Base-by-base conservation (phyloP, 2,329 filamentous ascomycete species). In the Ophiostoma ips region DNA sequence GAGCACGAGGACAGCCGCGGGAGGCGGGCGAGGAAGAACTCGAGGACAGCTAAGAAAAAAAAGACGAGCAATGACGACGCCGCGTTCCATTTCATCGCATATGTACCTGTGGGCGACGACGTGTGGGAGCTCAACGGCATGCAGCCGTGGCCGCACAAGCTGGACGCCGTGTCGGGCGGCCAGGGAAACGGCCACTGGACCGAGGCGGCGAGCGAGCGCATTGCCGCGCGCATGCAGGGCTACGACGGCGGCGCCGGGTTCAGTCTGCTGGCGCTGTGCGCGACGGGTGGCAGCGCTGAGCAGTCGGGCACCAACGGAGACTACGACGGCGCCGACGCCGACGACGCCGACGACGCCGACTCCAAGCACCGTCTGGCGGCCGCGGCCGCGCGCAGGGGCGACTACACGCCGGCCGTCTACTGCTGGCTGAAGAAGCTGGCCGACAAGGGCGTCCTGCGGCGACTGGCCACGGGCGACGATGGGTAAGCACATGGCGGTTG, bases 51-150 rank as follows among this genome's bases (percentile, higher is more conserved):
- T 9, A 18, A 7, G 21, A 28, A 18, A 16, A 46, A 31, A 15
- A 50, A 44, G 28, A 33, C 10, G 5, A 38, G 34, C 21, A 44
- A 43, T 12, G 48, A 52, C 49, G 88, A 94, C 60, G 92, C 96
- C 60, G 86, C 90, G 21, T 98, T 94, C 67, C 92, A 98, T 69
- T 98, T 98, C 66, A 88, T 98, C 60, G 92, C 89, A 21, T 98
- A 98, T 68, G 89, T 87, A 12, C 77, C 82, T 47, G 74, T 94
- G 57, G 79, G 84, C 62, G 82, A 81, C 55, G 79, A 71, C 5
- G 75, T 98, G 50, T 98, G 95, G 72, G 92, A 98, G 69, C 76
- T 98, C 49, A 92, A 98, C 66, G 92, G 92, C 15, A 73, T 98
- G 46, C 33, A 40, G 7, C 9, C 18, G 11, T 31, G 43, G 43